These are phyloP conservation scores for Aspergillus carlsbadensis DNA, from an alignment of 495 filamentous ascomycete genomes.

Conservation along the genomic window DNA sequence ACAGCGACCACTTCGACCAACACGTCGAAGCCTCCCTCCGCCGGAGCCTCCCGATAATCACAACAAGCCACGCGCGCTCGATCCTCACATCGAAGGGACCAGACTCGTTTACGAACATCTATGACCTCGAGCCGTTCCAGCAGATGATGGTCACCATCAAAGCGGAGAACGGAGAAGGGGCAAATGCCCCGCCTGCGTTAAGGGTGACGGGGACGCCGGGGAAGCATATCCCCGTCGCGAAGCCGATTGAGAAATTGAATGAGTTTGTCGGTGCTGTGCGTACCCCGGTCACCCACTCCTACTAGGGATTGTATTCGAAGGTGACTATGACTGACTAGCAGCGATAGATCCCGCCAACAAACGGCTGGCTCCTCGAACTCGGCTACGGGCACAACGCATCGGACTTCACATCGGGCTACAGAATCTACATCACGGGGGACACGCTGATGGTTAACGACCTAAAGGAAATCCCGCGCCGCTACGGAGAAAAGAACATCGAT, in stretches of 20 bases:
- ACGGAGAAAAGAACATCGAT: conserved; percentile 53
- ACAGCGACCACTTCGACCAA: conserved; percentile 63
- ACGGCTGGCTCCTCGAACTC: conserved; percentile 71
- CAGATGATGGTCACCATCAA: conserved; percentile 50
- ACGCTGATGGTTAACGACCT: conserved; percentile 67
- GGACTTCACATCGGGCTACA: conserved; percentile 39
- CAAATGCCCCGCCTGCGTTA: conserved; percentile 27
- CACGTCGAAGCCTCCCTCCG: conserved; percentile 58
- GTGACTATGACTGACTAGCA: too few relatives aligned
- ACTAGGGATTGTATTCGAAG: neutral
- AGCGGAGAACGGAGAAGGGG: neutral
- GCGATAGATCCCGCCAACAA: conserved; percentile 65
- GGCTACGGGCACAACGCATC: conserved; percentile 35
- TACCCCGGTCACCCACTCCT: neutral
- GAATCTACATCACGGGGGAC: conserved; percentile 73
- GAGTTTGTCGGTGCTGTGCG: conserved; percentile 58
- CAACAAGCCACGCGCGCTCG: conserved; percentile 60
- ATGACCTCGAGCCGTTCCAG: conserved; percentile 56
- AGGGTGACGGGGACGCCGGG: conserved; percentile 68
- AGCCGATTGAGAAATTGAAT: conserved; percentile 47
- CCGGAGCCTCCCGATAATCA: conserved; percentile 61
- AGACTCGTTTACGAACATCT: conserved; percentile 55
- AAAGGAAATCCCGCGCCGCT: conserved; percentile 54
- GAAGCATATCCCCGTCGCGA: conserved; percentile 61
- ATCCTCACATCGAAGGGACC: conserved; percentile 43